These are phyloP conservation scores for Fagopyrum esculentum DNA, from an alignment of 148 eudicot species.

Conservation along the genomic window DNA sequence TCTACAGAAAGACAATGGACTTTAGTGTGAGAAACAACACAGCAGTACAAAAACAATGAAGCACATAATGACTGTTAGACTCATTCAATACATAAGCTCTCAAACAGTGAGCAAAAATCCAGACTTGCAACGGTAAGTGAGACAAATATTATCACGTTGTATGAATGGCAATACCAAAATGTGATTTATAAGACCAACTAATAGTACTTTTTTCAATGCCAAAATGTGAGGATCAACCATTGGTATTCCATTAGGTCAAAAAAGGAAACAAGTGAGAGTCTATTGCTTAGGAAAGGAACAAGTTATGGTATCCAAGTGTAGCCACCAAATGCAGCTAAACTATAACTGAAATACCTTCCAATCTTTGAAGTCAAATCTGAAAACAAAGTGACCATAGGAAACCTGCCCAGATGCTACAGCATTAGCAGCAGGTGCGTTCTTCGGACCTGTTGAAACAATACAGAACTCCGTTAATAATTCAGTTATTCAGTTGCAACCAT, in stretches of 20 bases:
- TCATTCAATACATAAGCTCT: neutral
- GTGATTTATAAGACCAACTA: neutral
- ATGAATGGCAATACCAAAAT: neutral
- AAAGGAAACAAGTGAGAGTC: neutral
- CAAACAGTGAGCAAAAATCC: neutral
- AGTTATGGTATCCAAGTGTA: no score
- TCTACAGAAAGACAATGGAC: neutral
- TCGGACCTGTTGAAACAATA: slow-evolving; percentile 45
- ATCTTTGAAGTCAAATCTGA: slow-evolving; percentile 76
- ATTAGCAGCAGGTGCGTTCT: slow-evolving; percentile 78
- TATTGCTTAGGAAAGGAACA: neutral
- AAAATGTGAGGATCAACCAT: neutral
- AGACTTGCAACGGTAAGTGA: neutral
- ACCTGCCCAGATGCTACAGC: slow-evolving; percentile 60
- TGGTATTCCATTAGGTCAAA: neutral
- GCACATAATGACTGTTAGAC: neutral
- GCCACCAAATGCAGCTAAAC: no score
- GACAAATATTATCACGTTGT: neutral
- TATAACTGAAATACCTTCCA: slow-evolving; percentile 52
- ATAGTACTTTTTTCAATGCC: neutral
- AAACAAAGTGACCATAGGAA: slow-evolving; percentile 61
- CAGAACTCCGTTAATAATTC: neutral
- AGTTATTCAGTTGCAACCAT: neutral
- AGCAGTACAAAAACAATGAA: neutral
- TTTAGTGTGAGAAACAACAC: neutral